phyloP scores from a whole-genome alignment of 2,329 filamentous ascomycete species.

The Claviceps pazoutovae region DNA sequence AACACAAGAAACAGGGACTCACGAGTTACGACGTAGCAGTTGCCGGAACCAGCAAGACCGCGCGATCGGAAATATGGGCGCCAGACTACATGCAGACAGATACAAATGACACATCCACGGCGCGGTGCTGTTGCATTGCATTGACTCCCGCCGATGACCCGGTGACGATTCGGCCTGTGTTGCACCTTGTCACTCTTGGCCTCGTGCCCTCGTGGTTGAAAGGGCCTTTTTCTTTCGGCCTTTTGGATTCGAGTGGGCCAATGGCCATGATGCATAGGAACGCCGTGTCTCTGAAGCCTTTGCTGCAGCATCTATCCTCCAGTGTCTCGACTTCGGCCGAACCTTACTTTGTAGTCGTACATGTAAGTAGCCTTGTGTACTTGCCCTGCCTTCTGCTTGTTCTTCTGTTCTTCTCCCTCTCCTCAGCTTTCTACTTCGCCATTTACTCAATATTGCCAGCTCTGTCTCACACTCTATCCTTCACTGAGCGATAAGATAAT shows the following conservation, averaged over 20 bases:
- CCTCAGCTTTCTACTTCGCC: neutral
- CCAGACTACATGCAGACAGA: neutral
- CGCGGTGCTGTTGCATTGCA: neutral
- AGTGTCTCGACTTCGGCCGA: neutral
- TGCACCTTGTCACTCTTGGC: too few species aligned
- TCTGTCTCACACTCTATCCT: neutral
- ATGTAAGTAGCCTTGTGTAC: neutral
- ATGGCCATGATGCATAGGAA: neutral
- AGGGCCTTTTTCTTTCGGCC: neutral
- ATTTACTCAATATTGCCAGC: neutral
- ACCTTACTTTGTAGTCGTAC: neutral
- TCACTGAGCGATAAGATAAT: neutral
- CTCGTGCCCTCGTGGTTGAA: neutral
- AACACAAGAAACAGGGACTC: neutral
- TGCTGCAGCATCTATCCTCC: neutral
- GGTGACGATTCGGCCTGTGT: neutral
- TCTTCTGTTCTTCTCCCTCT: neutral
- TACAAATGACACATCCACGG: neutral
- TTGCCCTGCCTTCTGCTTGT: neutral
- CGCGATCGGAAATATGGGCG: neutral
- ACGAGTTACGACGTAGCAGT: neutral
- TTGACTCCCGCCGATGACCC: neutral
- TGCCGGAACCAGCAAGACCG: slow-evolving; percentile 3
- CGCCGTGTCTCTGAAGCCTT: neutral
- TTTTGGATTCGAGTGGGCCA: too few species aligned